These are phyloP conservation scores for Deakozyma indianensis DNA, from an alignment of 805 yeast species.

Conservation along the genomic window DNA sequence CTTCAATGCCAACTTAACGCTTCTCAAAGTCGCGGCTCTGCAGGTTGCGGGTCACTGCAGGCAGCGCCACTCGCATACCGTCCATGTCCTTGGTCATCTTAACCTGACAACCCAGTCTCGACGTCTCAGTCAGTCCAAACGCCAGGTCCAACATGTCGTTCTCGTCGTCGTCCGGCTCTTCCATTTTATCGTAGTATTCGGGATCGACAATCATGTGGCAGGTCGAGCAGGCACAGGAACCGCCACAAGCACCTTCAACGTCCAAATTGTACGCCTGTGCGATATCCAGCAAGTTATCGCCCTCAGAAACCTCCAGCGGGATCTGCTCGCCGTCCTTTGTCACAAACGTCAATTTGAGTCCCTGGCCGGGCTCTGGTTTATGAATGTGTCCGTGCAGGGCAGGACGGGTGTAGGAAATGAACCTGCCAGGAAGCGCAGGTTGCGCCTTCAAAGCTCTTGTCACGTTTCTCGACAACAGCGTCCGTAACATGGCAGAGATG, in stretches of 20 bases:
- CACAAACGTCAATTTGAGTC: constrained; percentile 72
- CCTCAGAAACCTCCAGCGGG: constrained; percentile 76
- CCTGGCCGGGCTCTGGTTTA: constrained; percentile 89
- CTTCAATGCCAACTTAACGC: not conserved
- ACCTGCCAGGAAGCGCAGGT: not conserved
- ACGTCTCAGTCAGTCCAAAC: constrained; percentile 92
- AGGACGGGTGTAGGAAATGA: not conserved
- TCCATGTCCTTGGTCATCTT: constrained; percentile 80
- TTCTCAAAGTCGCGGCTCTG: constrained; percentile 50
- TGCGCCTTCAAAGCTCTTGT: not conserved
- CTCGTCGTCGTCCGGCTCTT: constrained; percentile 95
- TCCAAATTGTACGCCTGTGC: constrained; percentile 90
- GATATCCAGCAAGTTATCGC: constrained; percentile 81
- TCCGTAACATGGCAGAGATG: not conserved
- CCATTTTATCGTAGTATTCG: constrained; percentile 75
- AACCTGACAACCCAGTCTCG: constrained; percentile 90
- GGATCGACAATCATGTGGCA: constrained; percentile 97
- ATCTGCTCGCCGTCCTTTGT: constrained; percentile 82
- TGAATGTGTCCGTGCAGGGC: constrained; percentile 68
- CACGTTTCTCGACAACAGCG: not conserved
- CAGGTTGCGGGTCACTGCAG: constrained; percentile 92
- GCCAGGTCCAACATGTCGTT: constrained; percentile 98
- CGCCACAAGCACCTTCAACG: constrained; percentile 97
- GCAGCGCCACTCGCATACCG: constrained; percentile 88
- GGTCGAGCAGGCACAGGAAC: constrained; percentile 97